Base-by-base conservation (phyloP, 140 eudicot species). In the Cichorium intybus region DNA sequence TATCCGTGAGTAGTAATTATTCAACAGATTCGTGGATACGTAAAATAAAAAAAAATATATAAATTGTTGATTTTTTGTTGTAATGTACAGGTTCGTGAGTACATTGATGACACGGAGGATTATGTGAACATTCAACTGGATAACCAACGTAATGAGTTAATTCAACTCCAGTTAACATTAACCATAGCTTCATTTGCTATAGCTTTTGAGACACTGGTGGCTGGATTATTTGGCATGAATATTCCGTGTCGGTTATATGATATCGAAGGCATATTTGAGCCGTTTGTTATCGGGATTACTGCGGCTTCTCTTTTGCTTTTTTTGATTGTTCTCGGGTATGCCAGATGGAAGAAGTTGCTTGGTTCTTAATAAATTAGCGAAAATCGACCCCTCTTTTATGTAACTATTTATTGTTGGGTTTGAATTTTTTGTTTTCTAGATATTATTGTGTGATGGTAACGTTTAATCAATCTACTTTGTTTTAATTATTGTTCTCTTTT, bases 51-150 rank as follows among this genome's bases (percentile, higher is more conserved):
- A 28, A 56, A n/a, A n/a, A n/a, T n/a, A n/a, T n/a, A n/a, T n/a
- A n/a, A n/a, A n/a, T n/a, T n/a, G n/a, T n/a, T n/a, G n/a, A n/a
- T n/a, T n/a, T n/a, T 29, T 31, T 39, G 37, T 24, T 54, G 22
- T 51, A 21, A 56, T 28, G 59, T 34, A 23, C 75, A 90, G 97
- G 97, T 90, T 23, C 89, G 97, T 9, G 97, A 90, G 70, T 90
- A 90, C 77, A 86, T 90, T n/a, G 97, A 90, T 56, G 97, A 90
- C 77, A 90, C 95, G 16, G 97, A 90, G 75, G 97, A 90, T 62
- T 90, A 90, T 11, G 97, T 86, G 39, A 90, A 90, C 55, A 90
- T 90, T 71, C 95, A 87, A 65, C 84, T 90, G 34, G 95, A 90
- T 80, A 86, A 87, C 74, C 97, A 90, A 53, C 78, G 97, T 49